phyloP scores from a whole-genome alignment of 441 rosid species.

The Populus tomentosa region DNA sequence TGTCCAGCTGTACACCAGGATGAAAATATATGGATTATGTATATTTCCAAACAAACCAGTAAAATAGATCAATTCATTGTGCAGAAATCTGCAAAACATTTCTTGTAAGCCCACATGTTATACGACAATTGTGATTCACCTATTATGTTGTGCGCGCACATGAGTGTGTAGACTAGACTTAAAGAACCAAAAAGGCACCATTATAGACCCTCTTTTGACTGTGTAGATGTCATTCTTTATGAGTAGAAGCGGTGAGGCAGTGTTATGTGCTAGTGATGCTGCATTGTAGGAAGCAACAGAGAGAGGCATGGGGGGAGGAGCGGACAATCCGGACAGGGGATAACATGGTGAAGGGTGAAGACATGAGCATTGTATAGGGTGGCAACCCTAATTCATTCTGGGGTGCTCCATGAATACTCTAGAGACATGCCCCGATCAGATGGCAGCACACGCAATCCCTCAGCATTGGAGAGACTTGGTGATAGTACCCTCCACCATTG shows the following conservation, averaged over 20 bases:
- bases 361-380: background rate
- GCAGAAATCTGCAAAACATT: background rate
- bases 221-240: no score
- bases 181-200: background rate
- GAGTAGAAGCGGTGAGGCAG: no score
- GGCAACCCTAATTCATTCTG: no score
- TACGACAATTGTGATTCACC: background rate
- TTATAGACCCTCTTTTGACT: background rate
- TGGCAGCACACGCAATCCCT: background rate
- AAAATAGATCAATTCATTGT: background rate
- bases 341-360: background rate
- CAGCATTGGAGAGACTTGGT: background rate
- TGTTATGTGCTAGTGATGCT: background rate
- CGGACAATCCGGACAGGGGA: background rate
- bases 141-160: background rate
- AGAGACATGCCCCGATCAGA: no score
- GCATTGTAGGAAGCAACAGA: background rate
- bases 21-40: no score
- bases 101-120: background rate
- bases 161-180: background rate
- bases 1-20: no score
- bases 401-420: no score
- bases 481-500: background rate
- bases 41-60: background rate
- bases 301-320: background rate